Conservation (phyloP, 768 basidiomycete species). For the Pilatotrama ljubarskyi region DNA sequence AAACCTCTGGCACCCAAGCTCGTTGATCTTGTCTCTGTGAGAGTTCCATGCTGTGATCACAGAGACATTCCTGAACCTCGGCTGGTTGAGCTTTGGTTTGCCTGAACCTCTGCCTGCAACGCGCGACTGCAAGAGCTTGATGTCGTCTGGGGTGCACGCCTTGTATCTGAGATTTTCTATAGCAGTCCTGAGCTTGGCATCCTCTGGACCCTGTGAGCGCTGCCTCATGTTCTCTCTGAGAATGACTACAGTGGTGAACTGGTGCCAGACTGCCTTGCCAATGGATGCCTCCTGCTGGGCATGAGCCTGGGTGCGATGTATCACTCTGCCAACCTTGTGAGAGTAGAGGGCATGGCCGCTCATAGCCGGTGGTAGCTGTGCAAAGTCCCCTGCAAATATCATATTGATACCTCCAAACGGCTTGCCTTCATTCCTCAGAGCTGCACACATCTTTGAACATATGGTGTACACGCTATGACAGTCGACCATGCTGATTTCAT, state of each 20-base stretch:
- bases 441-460: conserved; percentile 24
- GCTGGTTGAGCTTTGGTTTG: neutral
- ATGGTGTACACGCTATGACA: conserved; percentile 32
- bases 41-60: neutral
- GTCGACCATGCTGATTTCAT: conserved; percentile 45
- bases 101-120: neutral
- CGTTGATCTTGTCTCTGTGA: neutral
- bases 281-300: conserved; percentile 8
- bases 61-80: neutral
- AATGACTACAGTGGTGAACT: conserved; percentile 24
- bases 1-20: neutral
- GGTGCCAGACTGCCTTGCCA: conserved; percentile 24
- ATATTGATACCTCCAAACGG: conserved; percentile 42
- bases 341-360: conserved; percentile 25
- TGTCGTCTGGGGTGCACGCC: neutral
- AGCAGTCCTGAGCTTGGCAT: neutral
- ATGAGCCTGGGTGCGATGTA: conserved; percentile 9
- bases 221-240: conserved; percentile 26
- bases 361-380: conserved; percentile 38
- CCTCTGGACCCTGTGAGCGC: neutral
- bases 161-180: neutral
- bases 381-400: conserved; percentile 49
- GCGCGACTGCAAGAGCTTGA: neutral
- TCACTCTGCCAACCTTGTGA: neutral
- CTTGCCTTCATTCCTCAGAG: conserved; percentile 16